Evolutionary conservation across 1,139 yeast species (phyloP).

Genomic region (Yamadazyma blattariae): DNA sequence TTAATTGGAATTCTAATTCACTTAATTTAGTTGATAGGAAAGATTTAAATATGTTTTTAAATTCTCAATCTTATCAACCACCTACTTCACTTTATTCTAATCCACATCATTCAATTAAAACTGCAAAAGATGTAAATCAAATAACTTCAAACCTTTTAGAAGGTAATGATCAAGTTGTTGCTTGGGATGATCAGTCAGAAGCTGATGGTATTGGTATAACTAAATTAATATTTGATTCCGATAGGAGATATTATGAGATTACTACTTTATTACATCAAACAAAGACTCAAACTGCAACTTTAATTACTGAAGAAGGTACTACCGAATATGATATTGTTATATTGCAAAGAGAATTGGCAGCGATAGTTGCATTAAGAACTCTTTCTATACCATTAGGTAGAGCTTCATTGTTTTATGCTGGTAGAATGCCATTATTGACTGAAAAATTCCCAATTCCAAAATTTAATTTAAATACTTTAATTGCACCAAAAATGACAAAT

Average conservation of each 20-base stretch:
- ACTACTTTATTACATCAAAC: slow-evolving; percentile 70
- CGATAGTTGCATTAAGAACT: slow-evolving; percentile 66
- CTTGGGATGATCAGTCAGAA: slow-evolving; percentile 70
- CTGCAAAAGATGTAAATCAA: slow-evolving; percentile 44
- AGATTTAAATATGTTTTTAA: slow-evolving; percentile 48
- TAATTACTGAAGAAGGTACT: slow-evolving; percentile 30
- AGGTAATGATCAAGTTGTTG: slow-evolving; percentile 44
- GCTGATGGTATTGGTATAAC: slow-evolving; percentile 67
- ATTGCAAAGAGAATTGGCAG: slow-evolving; percentile 63
- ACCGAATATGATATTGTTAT: slow-evolving; percentile 57
- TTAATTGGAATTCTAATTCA: slow-evolving; percentile 48
- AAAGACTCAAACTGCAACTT: slow-evolving; percentile 52
- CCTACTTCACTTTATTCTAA: slow-evolving; percentile 17
- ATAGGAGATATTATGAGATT: slow-evolving; percentile 77
- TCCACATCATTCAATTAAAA: slow-evolving; percentile 5
- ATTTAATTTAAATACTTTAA: slow-evolving; percentile 64
- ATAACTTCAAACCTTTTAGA: slow-evolving; percentile 46
- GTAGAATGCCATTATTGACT: slow-evolving; percentile 75
- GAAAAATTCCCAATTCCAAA: slow-evolving; percentile 82
- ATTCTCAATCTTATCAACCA: slow-evolving; percentile 16
- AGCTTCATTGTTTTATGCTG: slow-evolving; percentile 68
- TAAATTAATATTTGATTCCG: slow-evolving; percentile 69
- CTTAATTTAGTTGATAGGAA: slow-evolving; percentile 64
- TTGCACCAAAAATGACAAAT: slow-evolving; percentile 66
- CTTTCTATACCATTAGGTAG: slow-evolving; percentile 76